Base-by-base conservation (phyloP, 2,329 filamentous ascomycete genomes). In the Pseudogymnoascus sp. region DNA sequence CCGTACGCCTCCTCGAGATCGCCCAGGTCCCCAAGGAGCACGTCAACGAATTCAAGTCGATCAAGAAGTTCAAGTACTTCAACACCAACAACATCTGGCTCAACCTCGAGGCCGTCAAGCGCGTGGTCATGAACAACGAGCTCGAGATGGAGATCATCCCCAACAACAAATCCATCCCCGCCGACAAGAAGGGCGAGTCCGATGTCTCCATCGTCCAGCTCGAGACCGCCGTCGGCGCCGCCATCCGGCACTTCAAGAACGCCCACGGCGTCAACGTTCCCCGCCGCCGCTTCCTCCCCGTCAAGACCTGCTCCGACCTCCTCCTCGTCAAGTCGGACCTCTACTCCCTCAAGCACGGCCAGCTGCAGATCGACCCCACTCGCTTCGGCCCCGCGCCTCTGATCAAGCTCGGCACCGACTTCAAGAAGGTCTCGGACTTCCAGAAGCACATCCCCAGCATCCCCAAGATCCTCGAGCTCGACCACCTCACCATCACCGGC, bases 41-140 rank as follows among this genome's bases (percentile, higher is more conserved):
- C 81, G 91, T 95, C 77, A 97, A 99, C 81, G 95, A 99, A 82
- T 99, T 99, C 91, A 99, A 99, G 88, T 97, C 93, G 59, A 99
- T 99, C 85, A 99, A 99, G 89, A 99, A 99, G 86, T 99, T 99
- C 89, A 97, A 96, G 86, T 99, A 99, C 88, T 99, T 99, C 89
- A 99, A 99, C 87, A 99, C 95, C 79, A 99, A 99, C 90, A 99
- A 99, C 86, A 97, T 99, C 81, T 99, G 95, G 95, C 90, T 99
- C 84, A 96, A 96, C 82, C 85, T 97, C 72, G 88, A 91, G 76
- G 95, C 95, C 70, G 90, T 99, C 81, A 97, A 97, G 89, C 93
- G 95, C 66, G 92, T 99, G 62, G 95, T 99, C 6, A 95, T 97
- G 86, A 92, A 96, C 78, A 91, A 96, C 77, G 93, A 97, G 83